Evolutionary conservation across 2,329 filamentous ascomycete species (phyloP), one percentile per base, ranked within the genome.

Genomic region (Neofusicoccum cordaticola): DNA sequence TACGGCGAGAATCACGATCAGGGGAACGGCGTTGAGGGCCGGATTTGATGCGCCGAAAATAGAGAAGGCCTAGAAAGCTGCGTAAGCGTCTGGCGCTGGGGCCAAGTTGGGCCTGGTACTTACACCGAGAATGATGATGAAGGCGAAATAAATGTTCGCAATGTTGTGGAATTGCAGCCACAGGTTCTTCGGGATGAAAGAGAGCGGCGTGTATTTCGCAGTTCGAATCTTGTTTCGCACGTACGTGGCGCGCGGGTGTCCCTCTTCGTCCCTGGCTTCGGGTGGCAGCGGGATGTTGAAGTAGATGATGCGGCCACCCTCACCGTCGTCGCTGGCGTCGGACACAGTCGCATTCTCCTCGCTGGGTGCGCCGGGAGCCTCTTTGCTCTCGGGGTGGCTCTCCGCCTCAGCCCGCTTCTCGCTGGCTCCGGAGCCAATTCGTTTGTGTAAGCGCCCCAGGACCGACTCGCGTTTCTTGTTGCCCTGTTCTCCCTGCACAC

Each of bases 141-240:
- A 97, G 71, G 98, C 83, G 85, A 99, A 99, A 81, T 98, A 99
- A 62, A 98, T 90, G 78, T 99, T 99, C 74, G 95, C 95, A 72
- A 99, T 90, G 74, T 98, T 98, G 80, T 99, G 94, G 75, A 99
- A 98, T 78, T 99, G 96, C 69, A 96, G 92, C 88, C 90, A 99
- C 73, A 99, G 75, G 79, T 99, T 98, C 82, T 98, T 98, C 13
- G 95, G 95, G 34, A 99, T 78, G 79, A 99, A 99, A 66, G 91
- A 96, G 68, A 99, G 79, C 8, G 96, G 90, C 7, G 95, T 99
- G 78, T 99, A 99, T 80, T 98, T 99, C 66, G 95, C 92, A 2
- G 95, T 99, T 71, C 96, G 86, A 76, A 99, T 97, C 84, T 99
- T 99, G 83, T 99, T 99, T 69, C 94, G 85, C 56, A 91, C 85